phyloP scores from a whole-genome alignment of 208 protist genomes.

The Spongospora subterranea region DNA sequence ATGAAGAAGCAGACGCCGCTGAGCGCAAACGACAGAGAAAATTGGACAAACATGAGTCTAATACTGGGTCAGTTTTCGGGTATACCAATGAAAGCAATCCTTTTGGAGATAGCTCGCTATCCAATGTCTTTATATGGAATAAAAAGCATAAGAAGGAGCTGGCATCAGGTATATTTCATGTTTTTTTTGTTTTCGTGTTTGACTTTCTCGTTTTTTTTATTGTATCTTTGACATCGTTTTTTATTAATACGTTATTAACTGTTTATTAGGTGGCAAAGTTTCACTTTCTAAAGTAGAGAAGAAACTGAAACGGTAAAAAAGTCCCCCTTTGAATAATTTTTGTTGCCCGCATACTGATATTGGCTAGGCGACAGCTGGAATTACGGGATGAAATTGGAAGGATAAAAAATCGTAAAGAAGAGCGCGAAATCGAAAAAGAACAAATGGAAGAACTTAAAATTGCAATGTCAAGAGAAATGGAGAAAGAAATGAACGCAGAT shows the following conservation, averaged over 20 bases:
- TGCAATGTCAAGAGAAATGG: slow-evolving; percentile 58
- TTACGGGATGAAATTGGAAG: slow-evolving; percentile 65
- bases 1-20: no score
- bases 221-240: background rate
- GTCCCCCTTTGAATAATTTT: background rate
- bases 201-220: background rate
- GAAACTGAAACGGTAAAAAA: slow-evolving; percentile 20
- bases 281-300: slow-evolving; percentile 58
- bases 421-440: slow-evolving; percentile 67
- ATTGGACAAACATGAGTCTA: background rate
- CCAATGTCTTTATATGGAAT: slow-evolving; percentile 70
- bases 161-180: background rate
- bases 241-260: background rate
- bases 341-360: background rate
- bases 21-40: background rate
- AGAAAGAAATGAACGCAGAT: slow-evolving; percentile 64
- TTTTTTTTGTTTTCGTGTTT: background rate
- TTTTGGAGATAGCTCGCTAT: slow-evolving; percentile 67
- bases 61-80: slow-evolving; percentile 27
- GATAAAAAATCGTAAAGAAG: slow-evolving; percentile 59
- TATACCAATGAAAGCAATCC: slow-evolving; percentile 72
- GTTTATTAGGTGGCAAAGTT: background rate
- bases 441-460: slow-evolving; percentile 62
- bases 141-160: slow-evolving; percentile 66
- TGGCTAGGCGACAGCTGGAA: slow-evolving; percentile 30